A percentile compares a stretch with the other conserved stretches of the same genome.
Evolutionary conservation across 176 grass and related monocot species (phyloP).

Genomic region (Bonia amplexicaulis): DNA sequence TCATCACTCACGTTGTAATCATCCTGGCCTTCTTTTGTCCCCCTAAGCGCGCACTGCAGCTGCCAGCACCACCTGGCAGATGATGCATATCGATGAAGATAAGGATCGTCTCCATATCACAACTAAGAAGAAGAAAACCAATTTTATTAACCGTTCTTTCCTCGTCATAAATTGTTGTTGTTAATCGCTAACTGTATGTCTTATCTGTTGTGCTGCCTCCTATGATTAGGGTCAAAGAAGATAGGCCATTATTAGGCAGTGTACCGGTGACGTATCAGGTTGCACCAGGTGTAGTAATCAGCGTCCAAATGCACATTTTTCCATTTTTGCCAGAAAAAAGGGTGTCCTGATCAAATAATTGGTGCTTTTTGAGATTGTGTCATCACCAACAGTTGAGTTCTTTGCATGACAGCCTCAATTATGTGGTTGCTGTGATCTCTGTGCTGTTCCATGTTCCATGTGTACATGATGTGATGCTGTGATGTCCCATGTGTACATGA

Average conservation of each 20-base stretch:
- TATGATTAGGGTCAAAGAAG: constrained; percentile 15
- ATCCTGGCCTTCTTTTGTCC: neutral
- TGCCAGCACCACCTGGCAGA: neutral
- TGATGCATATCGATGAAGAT: constrained; percentile 1
- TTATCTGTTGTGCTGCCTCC: neutral
- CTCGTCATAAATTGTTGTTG: neutral
- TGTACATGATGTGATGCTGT: neutral
- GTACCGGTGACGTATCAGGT: neutral
- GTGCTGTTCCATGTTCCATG: neutral
- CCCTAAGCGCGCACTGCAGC: constrained; percentile 7
- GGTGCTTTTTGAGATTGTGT: constrained; percentile 15
- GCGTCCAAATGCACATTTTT: neutral
- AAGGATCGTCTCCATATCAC: constrained; percentile 21
- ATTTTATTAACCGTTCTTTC: neutral
- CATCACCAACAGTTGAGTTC: neutral
- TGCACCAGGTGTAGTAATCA: neutral
- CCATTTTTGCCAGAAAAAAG: neutral
- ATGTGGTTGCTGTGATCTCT: neutral
- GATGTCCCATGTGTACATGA: neutral
- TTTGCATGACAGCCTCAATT: constrained; percentile 19
- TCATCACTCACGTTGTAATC: constrained; percentile 7
- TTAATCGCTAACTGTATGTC: neutral
- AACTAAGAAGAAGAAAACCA: neutral
- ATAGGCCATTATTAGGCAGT: constrained; percentile 1
- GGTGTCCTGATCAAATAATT: constrained; percentile 41